Percentiles rank a stretch among this genome's conserved stretches.
phyloP scores from a whole-genome alignment of 306 rosid genomes.

The Casuarina glauca region DNA sequence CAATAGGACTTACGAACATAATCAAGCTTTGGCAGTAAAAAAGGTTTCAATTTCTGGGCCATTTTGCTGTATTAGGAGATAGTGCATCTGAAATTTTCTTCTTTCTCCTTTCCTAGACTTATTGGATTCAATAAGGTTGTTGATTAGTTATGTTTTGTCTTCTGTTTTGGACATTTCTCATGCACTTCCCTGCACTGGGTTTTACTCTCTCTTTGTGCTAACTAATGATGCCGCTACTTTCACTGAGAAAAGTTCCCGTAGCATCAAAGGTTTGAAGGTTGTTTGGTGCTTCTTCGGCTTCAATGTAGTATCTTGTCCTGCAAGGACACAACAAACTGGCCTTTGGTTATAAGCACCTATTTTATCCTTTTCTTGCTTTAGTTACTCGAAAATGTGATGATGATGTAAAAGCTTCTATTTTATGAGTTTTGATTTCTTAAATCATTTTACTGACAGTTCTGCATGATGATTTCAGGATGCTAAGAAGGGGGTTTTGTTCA shows the following conservation, averaged over 20 bases:
- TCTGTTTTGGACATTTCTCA: not conserved
- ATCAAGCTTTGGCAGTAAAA: not conserved
- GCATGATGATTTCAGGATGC: slow-evolving; percentile 74
- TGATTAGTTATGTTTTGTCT: not conserved
- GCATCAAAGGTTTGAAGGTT: not conserved
- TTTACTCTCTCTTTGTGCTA: not conserved
- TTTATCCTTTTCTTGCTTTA: slow-evolving; percentile 8
- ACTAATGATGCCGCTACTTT: not conserved
- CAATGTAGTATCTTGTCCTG: not conserved
- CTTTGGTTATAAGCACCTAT: not conserved
- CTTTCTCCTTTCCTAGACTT: not conserved
- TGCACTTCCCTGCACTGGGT: not conserved
- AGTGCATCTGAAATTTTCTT: not conserved
- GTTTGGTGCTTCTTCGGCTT: not conserved
- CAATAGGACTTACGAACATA: not conserved
- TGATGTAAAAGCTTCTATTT: slow-evolving; percentile 5
- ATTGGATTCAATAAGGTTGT: not conserved
- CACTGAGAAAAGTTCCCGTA: not conserved
- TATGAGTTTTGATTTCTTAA: slow-evolving; percentile 6
- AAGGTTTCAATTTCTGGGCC: not conserved
- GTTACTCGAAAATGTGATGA: slow-evolving; percentile 14
- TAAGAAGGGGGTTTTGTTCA: slow-evolving; percentile 91
- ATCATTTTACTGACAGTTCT: slow-evolving; percentile 18
- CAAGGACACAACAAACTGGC: not conserved
- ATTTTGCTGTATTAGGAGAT: not conserved